Percentiles rank a stretch among this genome's conserved stretches.
Conservation (phyloP, 805 yeast genomes). For the Hanseniaspora hatyaiensis region DNA sequence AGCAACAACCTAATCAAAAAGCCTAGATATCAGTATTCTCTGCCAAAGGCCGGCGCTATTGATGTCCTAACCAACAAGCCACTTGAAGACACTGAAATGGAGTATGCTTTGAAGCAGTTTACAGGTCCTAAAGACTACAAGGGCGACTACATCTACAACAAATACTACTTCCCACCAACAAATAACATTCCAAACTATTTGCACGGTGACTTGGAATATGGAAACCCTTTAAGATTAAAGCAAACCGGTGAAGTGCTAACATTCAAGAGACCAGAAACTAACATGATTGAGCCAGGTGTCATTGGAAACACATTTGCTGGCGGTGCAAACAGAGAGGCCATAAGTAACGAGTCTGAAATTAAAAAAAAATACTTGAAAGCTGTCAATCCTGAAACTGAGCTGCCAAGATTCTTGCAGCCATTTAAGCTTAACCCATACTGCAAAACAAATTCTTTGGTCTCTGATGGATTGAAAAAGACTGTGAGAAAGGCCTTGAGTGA, state of each 20-base stretch:
- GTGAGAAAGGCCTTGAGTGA: conserved; percentile 47
- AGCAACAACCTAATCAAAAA: background rate
- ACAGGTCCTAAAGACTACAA: conserved; percentile 74
- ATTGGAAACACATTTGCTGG: conserved; percentile 7
- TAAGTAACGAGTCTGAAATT: conserved; percentile 15
- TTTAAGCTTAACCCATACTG: conserved; percentile 69
- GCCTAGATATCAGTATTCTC: conserved; percentile 3
- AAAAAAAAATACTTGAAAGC: conserved; percentile 17
- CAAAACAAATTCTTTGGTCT: conserved; percentile 50
- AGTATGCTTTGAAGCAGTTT: conserved; percentile 56
- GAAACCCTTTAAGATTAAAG: conserved; percentile 30
- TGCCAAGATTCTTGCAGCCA: conserved; percentile 45
- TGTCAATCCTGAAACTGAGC: conserved; percentile 16
- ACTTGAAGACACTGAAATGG: conserved; percentile 42
- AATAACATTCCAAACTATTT: conserved; percentile 65
- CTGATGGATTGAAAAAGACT: conserved; percentile 46
- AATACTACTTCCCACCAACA: conserved; percentile 55
- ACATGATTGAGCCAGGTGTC: conserved; percentile 1
- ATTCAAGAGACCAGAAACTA: conserved; percentile 19
- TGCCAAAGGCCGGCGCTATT: conserved; percentile 4
- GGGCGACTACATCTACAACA: conserved; percentile 71
- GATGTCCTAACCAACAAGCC: conserved; percentile 25
- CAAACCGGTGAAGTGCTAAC: conserved; percentile 28
- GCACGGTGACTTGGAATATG: conserved; percentile 41
- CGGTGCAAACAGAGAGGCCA: background rate